Base-by-base conservation (phyloP, 139 green algal genomes). In the Chlamydomonas urium region DNA sequence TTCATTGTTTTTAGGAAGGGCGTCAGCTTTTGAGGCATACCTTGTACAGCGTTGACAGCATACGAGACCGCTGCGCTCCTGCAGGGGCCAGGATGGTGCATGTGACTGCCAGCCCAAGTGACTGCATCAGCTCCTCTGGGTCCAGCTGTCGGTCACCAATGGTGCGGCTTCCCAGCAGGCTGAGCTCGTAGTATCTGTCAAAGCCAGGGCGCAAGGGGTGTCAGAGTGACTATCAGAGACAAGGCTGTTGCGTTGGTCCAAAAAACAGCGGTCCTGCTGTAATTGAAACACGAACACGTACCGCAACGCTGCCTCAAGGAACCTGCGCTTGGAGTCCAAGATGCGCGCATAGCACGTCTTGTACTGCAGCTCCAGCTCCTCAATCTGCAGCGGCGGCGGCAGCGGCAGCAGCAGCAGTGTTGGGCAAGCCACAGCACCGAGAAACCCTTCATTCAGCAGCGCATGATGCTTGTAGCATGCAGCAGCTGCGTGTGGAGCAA, bases 321-420 rank as follows among this genome's bases (percentile, higher is more conserved):
- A 99, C 61, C 87, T 88, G 23, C 95, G 78, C 83, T 98, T 99
- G 66, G 87, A 81, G 77, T 99, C 95, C 36, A 98, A 82, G 58
- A 99, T 93, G 72, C 93, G 86, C 1, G 94, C 95, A 72, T 98
- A 97, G 85, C 93, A 97, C 4, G 84, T 74, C 74, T 96, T 97
- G 88, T 99, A 99, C 83, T 97, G 90, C 76, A 98, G 87, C 81
- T 94, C 85, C 66, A 98, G 79, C 26, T 71, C 87, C 26, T 90
- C n/a, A n/a, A n/a, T n/a, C n/a, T n/a, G n/a, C n/a, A n/a, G n/a
- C n/a, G n/a, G n/a, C n/a, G n/a, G n/a, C n/a, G n/a, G n/a, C n/a
- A n/a, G n/a, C n/a, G n/a, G n/a, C n/a, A n/a, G n/a, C n/a, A n/a
- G n/a, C n/a, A n/a, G n/a, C n/a, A n/a, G n/a, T n/a, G n/a, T n/a